phyloP scores from a whole-genome alignment of 2,329 filamentous ascomycete species.

The Hypocreales sp. region DNA sequence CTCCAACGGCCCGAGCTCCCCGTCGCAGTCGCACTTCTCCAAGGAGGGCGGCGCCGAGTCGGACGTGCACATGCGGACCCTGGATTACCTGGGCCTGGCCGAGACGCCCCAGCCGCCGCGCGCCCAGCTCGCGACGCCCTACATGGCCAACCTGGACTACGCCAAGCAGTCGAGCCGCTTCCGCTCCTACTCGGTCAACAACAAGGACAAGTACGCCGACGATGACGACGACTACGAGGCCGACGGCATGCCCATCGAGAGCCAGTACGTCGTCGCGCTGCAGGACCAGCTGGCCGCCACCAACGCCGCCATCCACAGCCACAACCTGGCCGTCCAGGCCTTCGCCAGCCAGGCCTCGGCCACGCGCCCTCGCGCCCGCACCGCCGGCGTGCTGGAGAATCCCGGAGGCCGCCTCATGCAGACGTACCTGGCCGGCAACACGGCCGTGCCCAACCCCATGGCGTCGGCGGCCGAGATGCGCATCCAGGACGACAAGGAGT shows the following conservation, averaged over 20 bases:
- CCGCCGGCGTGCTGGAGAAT: constrained; percentile 79
- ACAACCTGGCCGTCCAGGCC: constrained; percentile 86
- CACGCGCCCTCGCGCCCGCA: constrained; percentile 75
- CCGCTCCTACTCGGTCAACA: constrained; percentile 95
- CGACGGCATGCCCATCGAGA: constrained; percentile 34
- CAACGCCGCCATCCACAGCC: constrained; percentile 63
- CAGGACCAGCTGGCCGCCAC: constrained; percentile 49
- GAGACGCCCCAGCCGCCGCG: constrained; percentile 77
- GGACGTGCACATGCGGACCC: constrained; percentile 74
- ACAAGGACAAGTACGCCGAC: constrained; percentile 91
- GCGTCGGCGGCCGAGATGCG: constrained; percentile 63
- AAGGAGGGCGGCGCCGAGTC: constrained; percentile 72
- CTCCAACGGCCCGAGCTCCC: constrained; percentile 81
- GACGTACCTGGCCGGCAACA: constrained; percentile 58
- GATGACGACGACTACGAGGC: constrained; percentile 63
- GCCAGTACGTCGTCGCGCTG: constrained; percentile 42
- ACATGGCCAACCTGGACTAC: constrained; percentile 60
- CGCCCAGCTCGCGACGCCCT: constrained; percentile 59
- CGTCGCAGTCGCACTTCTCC: constrained; percentile 73
- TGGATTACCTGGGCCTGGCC: constrained; percentile 90
- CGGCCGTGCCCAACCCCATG: constrained; percentile 58
- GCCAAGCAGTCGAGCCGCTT: constrained; percentile 74
- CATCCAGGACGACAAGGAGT: constrained; percentile 60
- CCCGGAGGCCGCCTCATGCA: constrained; percentile 50
- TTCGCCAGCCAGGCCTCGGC: constrained; percentile 73